Base-by-base conservation (phyloP, 2,329 filamentous ascomycete genomes). In the Diaporthe velutina region DNA sequence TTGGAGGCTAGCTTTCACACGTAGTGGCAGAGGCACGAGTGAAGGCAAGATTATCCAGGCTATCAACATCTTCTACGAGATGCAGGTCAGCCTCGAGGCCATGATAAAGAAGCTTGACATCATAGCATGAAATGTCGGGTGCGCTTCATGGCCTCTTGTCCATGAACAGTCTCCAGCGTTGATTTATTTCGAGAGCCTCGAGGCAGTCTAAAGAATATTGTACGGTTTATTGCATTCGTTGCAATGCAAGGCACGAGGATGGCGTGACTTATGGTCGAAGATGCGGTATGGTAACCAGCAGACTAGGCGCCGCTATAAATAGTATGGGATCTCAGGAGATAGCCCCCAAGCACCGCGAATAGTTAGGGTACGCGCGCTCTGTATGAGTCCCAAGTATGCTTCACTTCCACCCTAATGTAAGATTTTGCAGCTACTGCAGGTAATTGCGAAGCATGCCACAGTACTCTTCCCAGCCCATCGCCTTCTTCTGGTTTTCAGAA, bases 21-120 rank as follows among this genome's bases (percentile, higher is more conserved):
- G 86, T 70, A 88, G 85, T 64, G 83, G 81, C 0, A 83, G 83
- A 7, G 88, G 87, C 0, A 81, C 85, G 74, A 86, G 85, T 22
- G 87, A 90, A 78, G 85, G 83, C 38, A 91, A 90, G 79, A 83
- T 90, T 19, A 80, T 85, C 15, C 83, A 89, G 81, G 90, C 90
- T 12, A 87, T 91, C 66, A 89, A 90, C 77, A 90, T 90, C 71
- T 91, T 91, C 80, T 86, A 84, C 66, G 87, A 89, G 71, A 88
- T 89, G 80, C 89, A 91, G 79, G 84, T 88, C 13, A 85, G 85
- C 73, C 77, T 91, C 58, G 89, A 90, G 77, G 82, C 79, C 19
- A 66, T 83, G 57, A 79, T 77, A 10, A 50, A 25, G 28, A 54
- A 61, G 52, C 6, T 71, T 17, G 54, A 71, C 66, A 58, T 33